Evolutionary conservation across 2,329 filamentous ascomycete genomes (phyloP).

Genomic region (Plectosphaerella plurivora): DNA sequence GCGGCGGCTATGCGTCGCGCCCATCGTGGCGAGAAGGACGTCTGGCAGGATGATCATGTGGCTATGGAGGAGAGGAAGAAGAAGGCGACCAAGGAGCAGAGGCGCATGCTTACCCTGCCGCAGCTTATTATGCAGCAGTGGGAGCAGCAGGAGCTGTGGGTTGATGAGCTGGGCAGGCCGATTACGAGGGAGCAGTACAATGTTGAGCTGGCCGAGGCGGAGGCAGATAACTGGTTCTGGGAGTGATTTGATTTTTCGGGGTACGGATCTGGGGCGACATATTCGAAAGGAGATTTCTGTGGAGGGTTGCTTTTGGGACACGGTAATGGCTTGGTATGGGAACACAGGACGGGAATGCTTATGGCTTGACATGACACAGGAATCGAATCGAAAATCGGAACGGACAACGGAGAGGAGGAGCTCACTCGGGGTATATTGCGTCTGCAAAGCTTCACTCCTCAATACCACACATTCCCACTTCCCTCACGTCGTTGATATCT

Average conservation of each 20-base stretch:
- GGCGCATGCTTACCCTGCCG: constrained; percentile 4
- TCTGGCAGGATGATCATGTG: constrained; percentile 14
- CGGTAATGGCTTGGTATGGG: too few relatives aligned
- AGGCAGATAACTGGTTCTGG: background rate
- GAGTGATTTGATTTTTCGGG: too few relatives aligned
- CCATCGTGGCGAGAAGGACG: constrained; percentile 6
- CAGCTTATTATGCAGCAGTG: constrained; percentile 6
- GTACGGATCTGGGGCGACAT: too few relatives aligned
- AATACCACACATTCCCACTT: background rate
- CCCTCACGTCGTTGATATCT: constrained; percentile 32
- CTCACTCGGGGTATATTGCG: background rate
- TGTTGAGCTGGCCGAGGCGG: constrained; percentile 5
- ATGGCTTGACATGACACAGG: too few relatives aligned
- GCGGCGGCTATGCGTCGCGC: constrained; percentile 5
- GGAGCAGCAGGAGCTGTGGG: background rate
- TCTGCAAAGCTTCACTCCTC: background rate
- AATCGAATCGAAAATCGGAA: too few relatives aligned
- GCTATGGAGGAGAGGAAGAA: constrained; percentile 11
- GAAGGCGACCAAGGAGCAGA: constrained; percentile 8
- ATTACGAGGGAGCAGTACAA: background rate
- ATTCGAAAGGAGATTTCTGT: too few relatives aligned
- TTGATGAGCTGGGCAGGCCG: background rate
- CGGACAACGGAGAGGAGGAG: too few relatives aligned
- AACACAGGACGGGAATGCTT: too few relatives aligned
- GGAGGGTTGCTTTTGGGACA: too few relatives aligned